Percentiles rank a stretch among this genome's conserved stretches.
These are phyloP conservation scores for Rhytidhysteron rufulum DNA, from an alignment of 2,329 filamentous ascomycete species.

Conservation along the genomic window DNA sequence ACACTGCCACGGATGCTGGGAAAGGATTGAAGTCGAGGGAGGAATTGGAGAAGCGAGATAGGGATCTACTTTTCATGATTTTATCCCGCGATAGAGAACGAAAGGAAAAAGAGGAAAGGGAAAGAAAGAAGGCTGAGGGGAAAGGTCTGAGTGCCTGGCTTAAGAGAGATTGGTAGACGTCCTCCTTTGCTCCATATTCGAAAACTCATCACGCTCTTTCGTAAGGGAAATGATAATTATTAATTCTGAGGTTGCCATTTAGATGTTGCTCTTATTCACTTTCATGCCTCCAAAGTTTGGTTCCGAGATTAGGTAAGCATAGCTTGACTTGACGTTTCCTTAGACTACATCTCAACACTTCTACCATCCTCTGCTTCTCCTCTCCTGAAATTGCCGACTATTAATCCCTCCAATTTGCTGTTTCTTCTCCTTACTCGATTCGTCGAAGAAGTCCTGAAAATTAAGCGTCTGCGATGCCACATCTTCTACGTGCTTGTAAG, in stretches of 20 bases:
- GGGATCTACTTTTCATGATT: conserved; percentile 25
- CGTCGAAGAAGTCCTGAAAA: neutral
- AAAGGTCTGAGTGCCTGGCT: neutral
- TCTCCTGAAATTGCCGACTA: neutral
- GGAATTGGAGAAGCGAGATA: conserved; percentile 46
- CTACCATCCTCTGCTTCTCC: neutral
- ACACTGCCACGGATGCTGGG: conserved; percentile 43
- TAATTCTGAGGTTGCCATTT: too few species aligned
- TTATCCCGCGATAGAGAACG: conserved; percentile 12
- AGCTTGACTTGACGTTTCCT: too few species aligned
- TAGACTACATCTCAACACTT: too few species aligned
- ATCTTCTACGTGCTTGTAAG: neutral
- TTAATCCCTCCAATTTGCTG: neutral
- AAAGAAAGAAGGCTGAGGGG: neutral
- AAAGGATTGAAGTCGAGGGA: conserved; percentile 35
- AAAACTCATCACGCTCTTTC: too few species aligned
- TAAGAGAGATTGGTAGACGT: neutral
- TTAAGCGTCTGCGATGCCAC: neutral
- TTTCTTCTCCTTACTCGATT: neutral
- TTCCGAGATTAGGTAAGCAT: too few species aligned
- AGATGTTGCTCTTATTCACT: too few species aligned
- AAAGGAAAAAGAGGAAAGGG: conserved; percentile 5
- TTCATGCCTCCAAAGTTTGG: too few species aligned
- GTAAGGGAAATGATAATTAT: too few species aligned
- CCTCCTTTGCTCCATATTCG: too few species aligned